Evolutionary conservation across 306 rosid species (phyloP), one percentile per base, ranked within the genome.

Genomic region (Senna siamea): DNA sequence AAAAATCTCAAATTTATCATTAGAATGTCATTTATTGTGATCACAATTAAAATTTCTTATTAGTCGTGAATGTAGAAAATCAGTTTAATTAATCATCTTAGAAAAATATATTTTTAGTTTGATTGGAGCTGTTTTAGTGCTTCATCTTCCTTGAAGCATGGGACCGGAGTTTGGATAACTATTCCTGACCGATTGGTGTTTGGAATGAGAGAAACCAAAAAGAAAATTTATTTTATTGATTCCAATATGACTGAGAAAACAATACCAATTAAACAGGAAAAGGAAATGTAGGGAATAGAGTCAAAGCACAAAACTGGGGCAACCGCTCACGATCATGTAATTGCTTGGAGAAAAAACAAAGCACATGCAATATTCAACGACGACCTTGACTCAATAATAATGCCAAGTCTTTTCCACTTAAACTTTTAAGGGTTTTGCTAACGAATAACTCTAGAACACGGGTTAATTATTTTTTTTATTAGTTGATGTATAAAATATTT

Each of bases 311-410:
- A 57, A 26, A 26, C 3, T 26, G 30, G 30, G 30, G n/a, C n/a
- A n/a, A n/a, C n/a, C n/a, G n/a, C n/a, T n/a, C n/a, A n/a, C n/a
- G n/a, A n/a, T n/a, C n/a, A n/a, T n/a, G n/a, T n/a, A n/a, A n/a
- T n/a, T n/a, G n/a, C n/a, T n/a, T n/a, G n/a, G n/a, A 32, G 2
- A 43, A 9, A 60, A 51, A 40, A 51, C 71, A 44, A 51, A 30
- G 22, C 76, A 69, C 61, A 59, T 53, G 55, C 63, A 59, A 47
- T 5, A 72, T 51, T 41, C 79, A 44, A 77, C 40, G 65, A 73
- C 66, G 64, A 77, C 73, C 60, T 77, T 60, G 85, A 77, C 74
- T 70, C 65, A 37, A 44, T 60, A 19, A 62, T 61, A 19, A 62
- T 46, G 7, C 41, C 12, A 8, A 44, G 69, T 73, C 70, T 74